Evolutionary conservation across 2,329 filamentous ascomycete genomes (phyloP), one percentile per base, ranked within the genome.

Genomic region (Massarina eburnea): DNA sequence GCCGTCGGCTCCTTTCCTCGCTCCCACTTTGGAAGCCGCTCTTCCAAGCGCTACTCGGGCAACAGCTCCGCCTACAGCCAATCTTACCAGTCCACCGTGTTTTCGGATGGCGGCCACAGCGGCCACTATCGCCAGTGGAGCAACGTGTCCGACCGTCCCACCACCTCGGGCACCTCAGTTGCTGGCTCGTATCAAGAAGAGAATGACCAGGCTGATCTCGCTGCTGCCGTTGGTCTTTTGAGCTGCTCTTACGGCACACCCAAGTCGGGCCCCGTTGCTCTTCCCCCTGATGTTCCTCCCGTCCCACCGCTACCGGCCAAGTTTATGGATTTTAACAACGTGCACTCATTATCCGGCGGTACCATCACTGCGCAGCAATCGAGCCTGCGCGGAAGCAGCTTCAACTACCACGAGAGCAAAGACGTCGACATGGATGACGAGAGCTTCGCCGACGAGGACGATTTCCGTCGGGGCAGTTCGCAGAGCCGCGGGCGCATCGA

Each of bases 221-320:
- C 91, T 17, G 91, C 91, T 12, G 91, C 92, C 3, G 89, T 96
- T 39, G 89, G 94, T 58, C 78, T 96, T 55, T 83, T 96, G 52
- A 92, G 88, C 72, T 95, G 90, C 78, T 95, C 90, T 70, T 94
- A 95, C 68, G 85, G 86, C 55, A 96, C 91, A 38, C 84, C 88
- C 49, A 81, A 85, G 60, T 83, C 80, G 52, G 77, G 83, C 45
- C 79, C 85, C 33, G 76, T 80, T 12, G 77, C 80, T 40, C 75
- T 91, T 49, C 80, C 83, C 4, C 76, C 81, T 3, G 88, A 95
- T 59, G 84, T 90, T 4, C 92, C 92, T 29, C 91, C 91, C 0
- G 91, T 96, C 3, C 92, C 92, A 36, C 87, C 89, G 30, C 80
- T 96, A 50, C 92, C 92, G 3, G 84, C 85, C 14, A 87, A 88